Conservation (phyloP, 345 rosid genomes). For the Raphanus raphanistrum region DNA sequence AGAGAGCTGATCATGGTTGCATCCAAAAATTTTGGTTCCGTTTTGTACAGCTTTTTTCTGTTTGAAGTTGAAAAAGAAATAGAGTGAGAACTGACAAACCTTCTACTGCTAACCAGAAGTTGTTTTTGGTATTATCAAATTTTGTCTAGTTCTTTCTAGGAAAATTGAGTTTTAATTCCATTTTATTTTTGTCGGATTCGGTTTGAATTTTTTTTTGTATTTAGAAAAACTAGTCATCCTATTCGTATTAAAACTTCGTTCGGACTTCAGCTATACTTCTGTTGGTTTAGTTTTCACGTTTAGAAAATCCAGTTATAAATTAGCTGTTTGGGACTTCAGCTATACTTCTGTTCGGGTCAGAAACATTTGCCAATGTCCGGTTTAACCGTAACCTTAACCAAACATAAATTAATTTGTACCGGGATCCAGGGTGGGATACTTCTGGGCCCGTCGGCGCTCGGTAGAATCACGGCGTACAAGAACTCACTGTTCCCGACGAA, state of each 20-base stretch:
- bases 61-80: neutral
- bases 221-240: neutral
- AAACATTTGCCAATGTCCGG: neutral
- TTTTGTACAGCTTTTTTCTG: neutral
- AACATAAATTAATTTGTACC: constrained; percentile 5
- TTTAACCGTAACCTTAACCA: neutral
- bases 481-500: constrained; percentile 51
- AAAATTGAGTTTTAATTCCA: neutral
- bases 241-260: too few relatives aligned
- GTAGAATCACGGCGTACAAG: constrained; percentile 50
- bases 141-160: neutral
- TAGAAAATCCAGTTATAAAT: too few relatives aligned
- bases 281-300: too few relatives aligned
- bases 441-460: constrained; percentile 78
- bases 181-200: neutral
- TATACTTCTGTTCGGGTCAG: neutral
- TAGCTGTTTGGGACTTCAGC: too few relatives aligned
- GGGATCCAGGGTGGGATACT: constrained; percentile 60
- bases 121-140: neutral
- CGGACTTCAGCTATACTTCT: too few relatives aligned
- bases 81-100: neutral
- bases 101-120: neutral
- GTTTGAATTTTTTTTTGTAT: neutral
- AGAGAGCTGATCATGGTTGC: neutral
- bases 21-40: neutral